Percentiles rank a stretch among this genome's conserved stretches.
These are phyloP conservation scores for Coemansia sp. DNA, from an alignment of 192 early-diverging fungal genomes.

Conservation along the genomic window DNA sequence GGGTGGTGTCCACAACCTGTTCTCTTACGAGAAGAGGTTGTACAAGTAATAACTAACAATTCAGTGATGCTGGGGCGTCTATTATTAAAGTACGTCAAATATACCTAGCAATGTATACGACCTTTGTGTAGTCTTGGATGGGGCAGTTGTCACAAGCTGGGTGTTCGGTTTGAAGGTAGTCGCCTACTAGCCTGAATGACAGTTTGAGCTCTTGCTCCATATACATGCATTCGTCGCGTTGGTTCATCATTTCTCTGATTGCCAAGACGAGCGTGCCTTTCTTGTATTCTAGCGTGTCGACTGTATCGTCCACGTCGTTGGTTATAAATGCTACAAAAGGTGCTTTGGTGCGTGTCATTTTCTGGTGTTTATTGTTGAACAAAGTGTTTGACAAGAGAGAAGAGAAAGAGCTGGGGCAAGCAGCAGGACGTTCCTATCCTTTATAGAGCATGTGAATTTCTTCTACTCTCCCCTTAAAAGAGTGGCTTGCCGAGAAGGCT, in stretches of 20 bases:
- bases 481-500: neutral
- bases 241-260: neutral
- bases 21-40: constrained; percentile 79
- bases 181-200: neutral
- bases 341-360: neutral
- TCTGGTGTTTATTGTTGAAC: neutral
- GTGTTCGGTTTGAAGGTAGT: neutral
- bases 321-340: neutral
- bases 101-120: neutral
- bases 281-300: neutral
- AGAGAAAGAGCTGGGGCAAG: neutral
- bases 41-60: constrained; percentile 45
- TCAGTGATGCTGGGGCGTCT: neutral
- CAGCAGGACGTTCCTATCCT: neutral
- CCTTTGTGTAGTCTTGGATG: neutral
- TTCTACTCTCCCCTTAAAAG: neutral
- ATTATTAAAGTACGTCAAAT: too few relatives aligned
- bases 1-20: constrained; percentile 92
- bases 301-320: neutral
- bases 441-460: neutral
- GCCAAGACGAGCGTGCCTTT: neutral
- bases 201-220: neutral
- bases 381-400: neutral
- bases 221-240: neutral
- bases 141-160: neutral